phyloP scores from a whole-genome alignment of 768 basidiomycete species.

The Mrakia blollopis region DNA sequence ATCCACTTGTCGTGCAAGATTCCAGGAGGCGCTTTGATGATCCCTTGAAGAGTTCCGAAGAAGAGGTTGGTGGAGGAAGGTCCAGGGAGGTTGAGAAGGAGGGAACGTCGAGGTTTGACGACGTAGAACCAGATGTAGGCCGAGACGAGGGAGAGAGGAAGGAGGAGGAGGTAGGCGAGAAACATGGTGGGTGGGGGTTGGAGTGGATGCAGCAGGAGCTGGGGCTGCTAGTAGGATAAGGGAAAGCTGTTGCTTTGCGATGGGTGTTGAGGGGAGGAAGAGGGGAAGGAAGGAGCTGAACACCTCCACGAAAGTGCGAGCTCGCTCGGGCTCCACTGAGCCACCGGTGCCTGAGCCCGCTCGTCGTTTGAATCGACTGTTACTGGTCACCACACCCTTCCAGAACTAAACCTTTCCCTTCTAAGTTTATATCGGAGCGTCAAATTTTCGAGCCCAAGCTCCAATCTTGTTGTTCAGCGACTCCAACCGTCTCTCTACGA shows the following conservation, averaged over 20 bases:
- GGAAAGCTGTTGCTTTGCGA: too few relatives aligned
- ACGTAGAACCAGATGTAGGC: not conserved
- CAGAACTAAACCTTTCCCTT: too few relatives aligned
- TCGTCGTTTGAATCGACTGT: too few relatives aligned
- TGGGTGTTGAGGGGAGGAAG: not conserved
- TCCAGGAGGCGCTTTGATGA: constrained; percentile 18
- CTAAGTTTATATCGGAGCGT: too few relatives aligned
- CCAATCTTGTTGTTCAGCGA: too few relatives aligned
- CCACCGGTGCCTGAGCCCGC: too few relatives aligned
- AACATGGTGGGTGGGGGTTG: not conserved
- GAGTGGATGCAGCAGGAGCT: not conserved
- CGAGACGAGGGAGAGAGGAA: not conserved
- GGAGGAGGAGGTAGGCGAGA: not conserved
- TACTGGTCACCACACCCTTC: too few relatives aligned
- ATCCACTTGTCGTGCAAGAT: not conserved
- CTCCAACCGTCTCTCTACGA: too few relatives aligned
- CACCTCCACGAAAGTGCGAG: too few relatives aligned
- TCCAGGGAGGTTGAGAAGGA: constrained; percentile 6
- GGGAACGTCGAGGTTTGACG: not conserved
- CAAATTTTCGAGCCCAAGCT: too few relatives aligned
- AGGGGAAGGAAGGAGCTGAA: not conserved
- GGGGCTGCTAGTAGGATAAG: too few relatives aligned
- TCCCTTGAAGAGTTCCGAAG: not conserved
- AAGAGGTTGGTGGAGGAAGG: not conserved
- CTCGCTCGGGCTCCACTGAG: too few relatives aligned